These are phyloP conservation scores for Coprinellus aureogranulatus DNA, from an alignment of 768 basidiomycete species.

Conservation along the genomic window DNA sequence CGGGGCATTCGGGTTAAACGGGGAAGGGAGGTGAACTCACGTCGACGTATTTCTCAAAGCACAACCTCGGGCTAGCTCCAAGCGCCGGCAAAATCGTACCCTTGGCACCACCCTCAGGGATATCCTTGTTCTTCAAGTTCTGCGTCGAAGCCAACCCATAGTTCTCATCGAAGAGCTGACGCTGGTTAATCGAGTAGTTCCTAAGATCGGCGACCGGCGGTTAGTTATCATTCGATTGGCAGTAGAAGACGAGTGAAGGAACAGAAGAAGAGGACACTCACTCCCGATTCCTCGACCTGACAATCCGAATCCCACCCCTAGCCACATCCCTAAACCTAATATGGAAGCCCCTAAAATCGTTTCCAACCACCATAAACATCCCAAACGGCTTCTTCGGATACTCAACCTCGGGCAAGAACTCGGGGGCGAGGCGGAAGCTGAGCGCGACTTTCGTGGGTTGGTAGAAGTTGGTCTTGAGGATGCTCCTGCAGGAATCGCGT, in stretches of 20 bases:
- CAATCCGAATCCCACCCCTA: constrained; percentile 95
- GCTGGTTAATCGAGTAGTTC: constrained; percentile 95
- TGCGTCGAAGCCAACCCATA: constrained; percentile 94
- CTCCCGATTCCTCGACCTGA: constrained; percentile 95
- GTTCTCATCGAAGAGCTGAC: constrained; percentile 95
- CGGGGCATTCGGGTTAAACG: no score
- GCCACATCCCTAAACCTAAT: constrained; percentile 96
- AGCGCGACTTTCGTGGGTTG: constrained; percentile 97
- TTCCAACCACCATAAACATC: constrained; percentile 93
- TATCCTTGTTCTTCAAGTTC: constrained; percentile 96
- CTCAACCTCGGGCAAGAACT: constrained; percentile 91
- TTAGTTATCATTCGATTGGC: no score
- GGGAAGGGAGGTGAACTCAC: no score
- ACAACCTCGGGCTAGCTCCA: constrained; percentile 77
- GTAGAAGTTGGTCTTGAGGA: constrained; percentile 98
- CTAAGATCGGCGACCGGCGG: no score
- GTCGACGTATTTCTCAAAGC: constrained; percentile 99
- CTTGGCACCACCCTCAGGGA: constrained; percentile 96
- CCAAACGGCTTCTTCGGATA: constrained; percentile 95
- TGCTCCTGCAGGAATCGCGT: no score
- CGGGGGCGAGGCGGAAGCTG: constrained; percentile 90
- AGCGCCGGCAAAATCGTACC: constrained; percentile 93
- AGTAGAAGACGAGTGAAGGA: background rate
- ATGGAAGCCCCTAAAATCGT: constrained; percentile 91
- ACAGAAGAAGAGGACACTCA: constrained; percentile 30